phyloP scores from a whole-genome alignment of 148 eudicot genomes.

The Amaranthus hypochondriacus region DNA sequence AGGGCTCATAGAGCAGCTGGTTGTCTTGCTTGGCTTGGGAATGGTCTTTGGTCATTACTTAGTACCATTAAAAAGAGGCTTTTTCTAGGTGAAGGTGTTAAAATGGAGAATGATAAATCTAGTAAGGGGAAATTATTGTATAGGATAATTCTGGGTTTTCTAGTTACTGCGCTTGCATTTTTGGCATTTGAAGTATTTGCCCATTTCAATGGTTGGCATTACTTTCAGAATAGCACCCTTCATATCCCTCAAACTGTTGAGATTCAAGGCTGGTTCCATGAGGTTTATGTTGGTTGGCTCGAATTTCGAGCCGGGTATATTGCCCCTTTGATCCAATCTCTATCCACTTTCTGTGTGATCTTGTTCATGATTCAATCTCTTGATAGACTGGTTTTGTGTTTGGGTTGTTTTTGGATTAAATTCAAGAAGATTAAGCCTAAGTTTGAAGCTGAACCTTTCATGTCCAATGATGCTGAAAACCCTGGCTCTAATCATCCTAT shows the following conservation, averaged over 20 bases:
- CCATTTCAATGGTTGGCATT: constrained; percentile 48
- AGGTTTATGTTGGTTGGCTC: constrained; percentile 37
- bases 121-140: constrained; percentile 35
- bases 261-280: constrained; percentile 44
- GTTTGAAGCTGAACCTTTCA: constrained; percentile 28
- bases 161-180: constrained; percentile 39
- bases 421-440: constrained; percentile 39
- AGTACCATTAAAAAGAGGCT: constrained; percentile 42
- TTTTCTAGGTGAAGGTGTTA: constrained; percentile 39
- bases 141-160: constrained; percentile 41
- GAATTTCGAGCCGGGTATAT: constrained; percentile 38
- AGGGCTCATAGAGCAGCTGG: constrained; percentile 59
- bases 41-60: constrained; percentile 36
- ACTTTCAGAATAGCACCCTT: constrained; percentile 23
- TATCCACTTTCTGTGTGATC: constrained; percentile 43
- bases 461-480: constrained; percentile 39
- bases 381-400: constrained; percentile 50
- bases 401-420: constrained; percentile 60
- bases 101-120: constrained; percentile 40
- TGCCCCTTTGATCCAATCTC: constrained; percentile 41
- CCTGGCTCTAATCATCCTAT: constrained; percentile 38
- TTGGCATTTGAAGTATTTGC: constrained; percentile 45
- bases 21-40: constrained; percentile 51
- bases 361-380: constrained; percentile 47
- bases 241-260: constrained; percentile 34